A percentile compares a stretch with the other conserved stretches of the same genome.
Conservation (phyloP, 768 basidiomycete genomes). For the Boletus pseudopeckii region DNA sequence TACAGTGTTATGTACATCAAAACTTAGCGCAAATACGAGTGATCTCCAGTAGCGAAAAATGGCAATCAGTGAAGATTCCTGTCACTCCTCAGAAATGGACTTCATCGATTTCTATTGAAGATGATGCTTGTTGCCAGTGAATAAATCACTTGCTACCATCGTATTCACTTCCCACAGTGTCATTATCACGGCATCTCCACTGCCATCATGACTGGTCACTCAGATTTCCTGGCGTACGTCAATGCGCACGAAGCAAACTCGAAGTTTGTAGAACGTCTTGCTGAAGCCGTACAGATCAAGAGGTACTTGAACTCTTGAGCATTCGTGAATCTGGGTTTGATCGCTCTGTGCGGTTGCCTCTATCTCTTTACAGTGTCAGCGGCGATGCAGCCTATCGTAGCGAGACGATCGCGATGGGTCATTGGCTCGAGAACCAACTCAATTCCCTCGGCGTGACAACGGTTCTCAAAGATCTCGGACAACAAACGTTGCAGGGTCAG, state of each 20-base stretch:
- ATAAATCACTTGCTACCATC: too few species aligned
- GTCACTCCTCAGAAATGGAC: too few species aligned
- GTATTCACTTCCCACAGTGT: too few species aligned
- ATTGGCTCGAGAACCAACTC: constrained; percentile 75
- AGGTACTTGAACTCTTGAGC: constrained; percentile 38
- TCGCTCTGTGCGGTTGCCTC: background rate
- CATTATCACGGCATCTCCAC: background rate
- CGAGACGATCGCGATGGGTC: constrained; percentile 83
- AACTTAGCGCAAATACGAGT: too few species aligned
- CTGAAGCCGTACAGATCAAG: constrained; percentile 81
- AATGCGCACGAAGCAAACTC: constrained; percentile 56
- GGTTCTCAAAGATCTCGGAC: constrained; percentile 70
- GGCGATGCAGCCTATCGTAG: constrained; percentile 67
- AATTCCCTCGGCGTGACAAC: constrained; percentile 77
- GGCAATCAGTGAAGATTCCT: too few species aligned
- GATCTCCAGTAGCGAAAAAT: too few species aligned
- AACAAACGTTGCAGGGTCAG: constrained; percentile 69
- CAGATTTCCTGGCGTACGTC: constrained; percentile 47
- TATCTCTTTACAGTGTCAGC: constrained; percentile 47
- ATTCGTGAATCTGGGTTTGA: background rate
- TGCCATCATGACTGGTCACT: constrained; percentile 32
- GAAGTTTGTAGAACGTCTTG: constrained; percentile 72
- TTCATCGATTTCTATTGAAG: too few species aligned
- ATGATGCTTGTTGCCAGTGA: too few species aligned
- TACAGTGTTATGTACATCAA: too few species aligned